These are phyloP conservation scores for Acacia confusa DNA, from an alignment of 306 rosid species.

Conservation along the genomic window DNA sequence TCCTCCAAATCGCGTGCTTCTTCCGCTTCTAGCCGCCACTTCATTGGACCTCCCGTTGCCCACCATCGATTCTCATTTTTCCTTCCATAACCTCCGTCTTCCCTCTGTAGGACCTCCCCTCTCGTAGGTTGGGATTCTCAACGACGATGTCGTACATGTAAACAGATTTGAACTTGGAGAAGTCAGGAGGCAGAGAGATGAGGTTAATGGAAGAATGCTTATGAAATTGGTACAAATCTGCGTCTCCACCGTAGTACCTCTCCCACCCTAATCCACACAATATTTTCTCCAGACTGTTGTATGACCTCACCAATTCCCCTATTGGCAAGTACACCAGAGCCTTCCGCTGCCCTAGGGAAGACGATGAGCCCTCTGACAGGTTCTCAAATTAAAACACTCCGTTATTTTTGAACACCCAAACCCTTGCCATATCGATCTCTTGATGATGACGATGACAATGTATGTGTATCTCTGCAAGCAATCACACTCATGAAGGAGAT, in stretches of 20 bases:
- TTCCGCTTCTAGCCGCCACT: too few relatives aligned
- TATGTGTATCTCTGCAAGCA: not conserved
- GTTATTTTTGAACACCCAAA: slow-evolving; percentile 64
- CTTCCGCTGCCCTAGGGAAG: slow-evolving; percentile 33
- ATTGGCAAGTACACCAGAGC: slow-evolving; percentile 60
- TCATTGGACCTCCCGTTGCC: too few relatives aligned
- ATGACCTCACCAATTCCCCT: slow-evolving; percentile 56
- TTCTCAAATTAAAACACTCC: slow-evolving; percentile 60
- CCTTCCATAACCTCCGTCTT: too few relatives aligned
- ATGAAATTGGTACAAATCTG: slow-evolving; percentile 64
- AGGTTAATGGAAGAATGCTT: slow-evolving; percentile 66
- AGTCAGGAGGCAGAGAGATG: slow-evolving; percentile 69
- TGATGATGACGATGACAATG: not conserved
- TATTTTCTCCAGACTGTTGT: slow-evolving; percentile 50
- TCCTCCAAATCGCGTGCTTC: too few relatives aligned
- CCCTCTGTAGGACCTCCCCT: too few relatives aligned
- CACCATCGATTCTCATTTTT: too few relatives aligned
- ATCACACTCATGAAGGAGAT: not conserved
- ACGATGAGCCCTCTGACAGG: slow-evolving; percentile 36
- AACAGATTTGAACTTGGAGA: slow-evolving; percentile 61
- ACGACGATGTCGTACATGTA: slow-evolving; percentile 77
- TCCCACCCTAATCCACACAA: slow-evolving; percentile 71
- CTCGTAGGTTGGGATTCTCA: slow-evolving; percentile 61
- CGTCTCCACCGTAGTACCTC: slow-evolving; percentile 67
- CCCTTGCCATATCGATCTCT: slow-evolving; percentile 51